Evolutionary conservation across 1,139 yeast genomes (phyloP), one percentile per base, ranked within the genome.

Genomic region (Suhomyces chickasaworum): DNA sequence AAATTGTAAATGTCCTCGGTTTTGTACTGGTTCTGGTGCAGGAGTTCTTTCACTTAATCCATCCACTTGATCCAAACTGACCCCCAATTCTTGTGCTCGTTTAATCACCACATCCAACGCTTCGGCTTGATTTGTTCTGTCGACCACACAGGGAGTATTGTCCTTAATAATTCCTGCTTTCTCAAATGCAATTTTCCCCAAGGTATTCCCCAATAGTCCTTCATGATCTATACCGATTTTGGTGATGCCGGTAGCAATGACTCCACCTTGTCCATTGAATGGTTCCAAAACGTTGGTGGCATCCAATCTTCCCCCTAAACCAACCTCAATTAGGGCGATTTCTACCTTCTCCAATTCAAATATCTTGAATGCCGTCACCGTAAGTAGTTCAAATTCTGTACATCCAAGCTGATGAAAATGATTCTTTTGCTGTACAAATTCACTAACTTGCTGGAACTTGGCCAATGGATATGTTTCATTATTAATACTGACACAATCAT

Each of bases 171-270:
- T 89, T 0, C 98, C 97, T 0, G 93, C 95, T 63, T 91, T 91
- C 55, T 89, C 86, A 15, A 46, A 44, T 0, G 96, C 96, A 29
- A 91, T 89, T 44, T 78, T 77, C 1, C 61, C 57, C 23, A 89
- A 56, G 0, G 86, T 80, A 29, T 72, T 61, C 0, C 98, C 98
- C 34, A 91, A 66, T 41, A 90, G 73, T 12, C 72, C 69, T 58
- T 89, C 90, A 61, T 91, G 98, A 60, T 91, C 98, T 44, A 88
- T 60, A 0, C 93, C 95, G 20, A 91, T 84, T 60, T 89, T 89
- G 9, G 97, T 83, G 32, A 91, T 84, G 0, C 85, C 96, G 3
- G 90, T 78, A 2, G 80, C 83, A 1, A 86, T 50, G 3, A 85
- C 83, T 0, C 81, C 82, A 6, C 47, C 44, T 7, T 34, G 37